phyloP scores from a whole-genome alignment of 2,329 filamentous ascomycete species.

The Cordyceps tenuipes region DNA sequence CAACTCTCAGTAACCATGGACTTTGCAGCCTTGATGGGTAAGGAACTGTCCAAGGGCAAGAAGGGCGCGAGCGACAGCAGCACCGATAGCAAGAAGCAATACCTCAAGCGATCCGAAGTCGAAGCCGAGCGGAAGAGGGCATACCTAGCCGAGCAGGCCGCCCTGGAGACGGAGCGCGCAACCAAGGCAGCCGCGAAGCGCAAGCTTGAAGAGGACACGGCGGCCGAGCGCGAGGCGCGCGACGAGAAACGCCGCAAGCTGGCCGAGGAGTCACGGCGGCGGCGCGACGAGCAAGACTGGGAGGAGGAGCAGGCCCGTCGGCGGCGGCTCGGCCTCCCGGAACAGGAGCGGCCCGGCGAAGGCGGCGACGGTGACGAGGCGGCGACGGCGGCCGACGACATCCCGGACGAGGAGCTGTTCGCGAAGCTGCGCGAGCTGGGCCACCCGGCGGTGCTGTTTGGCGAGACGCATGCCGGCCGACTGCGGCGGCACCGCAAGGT shows the following conservation, averaged over 20 bases:
- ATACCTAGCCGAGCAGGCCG: constrained; percentile 75
- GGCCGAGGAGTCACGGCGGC: constrained; percentile 67
- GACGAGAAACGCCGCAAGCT: constrained; percentile 77
- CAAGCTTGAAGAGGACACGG: constrained; percentile 80
- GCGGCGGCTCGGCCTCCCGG: constrained; percentile 72
- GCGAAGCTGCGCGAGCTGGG: constrained; percentile 60
- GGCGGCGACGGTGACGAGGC: constrained; percentile 30
- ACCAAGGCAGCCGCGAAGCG: constrained; percentile 69
- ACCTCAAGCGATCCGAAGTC: constrained; percentile 73
- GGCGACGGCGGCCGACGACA: constrained; percentile 43
- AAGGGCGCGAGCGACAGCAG: constrained; percentile 30
- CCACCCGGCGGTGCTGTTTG: constrained; percentile 71
- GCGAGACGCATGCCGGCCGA: constrained; percentile 63
- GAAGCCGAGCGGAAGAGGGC: constrained; percentile 73
- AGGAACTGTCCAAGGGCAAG: constrained; percentile 81
- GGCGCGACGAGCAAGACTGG: constrained; percentile 63
- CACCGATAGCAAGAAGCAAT: constrained; percentile 51
- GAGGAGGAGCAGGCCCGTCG: constrained; percentile 65
- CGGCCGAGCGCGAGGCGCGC: constrained; percentile 56
- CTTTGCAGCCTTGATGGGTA: constrained; percentile 87
- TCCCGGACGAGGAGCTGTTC: constrained; percentile 63
- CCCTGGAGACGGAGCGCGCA: constrained; percentile 61
- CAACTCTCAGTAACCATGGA: constrained; percentile 55
- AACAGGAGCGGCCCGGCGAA: constrained; percentile 41
- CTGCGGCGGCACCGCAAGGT: constrained; percentile 64